Evolutionary conservation across 1,284 basidiomycete species (phyloP).

Genomic region (Puccinia horiana): DNA sequence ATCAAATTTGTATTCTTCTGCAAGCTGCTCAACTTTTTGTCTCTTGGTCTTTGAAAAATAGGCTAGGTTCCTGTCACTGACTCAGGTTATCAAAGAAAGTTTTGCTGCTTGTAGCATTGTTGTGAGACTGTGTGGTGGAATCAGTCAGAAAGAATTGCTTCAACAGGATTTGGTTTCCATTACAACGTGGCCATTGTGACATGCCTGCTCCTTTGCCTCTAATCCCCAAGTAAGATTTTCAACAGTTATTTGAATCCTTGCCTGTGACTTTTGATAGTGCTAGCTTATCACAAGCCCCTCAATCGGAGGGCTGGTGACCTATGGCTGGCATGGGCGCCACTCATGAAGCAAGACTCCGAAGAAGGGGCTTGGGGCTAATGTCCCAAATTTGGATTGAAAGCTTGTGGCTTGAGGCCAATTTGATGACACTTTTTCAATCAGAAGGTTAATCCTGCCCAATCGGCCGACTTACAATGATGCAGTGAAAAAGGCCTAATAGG

Average conservation of each 20-base stretch:
- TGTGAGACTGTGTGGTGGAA: constrained; percentile 1
- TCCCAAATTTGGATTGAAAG: too few species aligned
- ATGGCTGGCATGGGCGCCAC: too few species aligned
- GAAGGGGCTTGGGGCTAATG: too few species aligned
- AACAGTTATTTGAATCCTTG: background rate
- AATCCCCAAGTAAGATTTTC: background rate
- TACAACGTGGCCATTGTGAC: background rate
- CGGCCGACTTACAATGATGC: too few species aligned
- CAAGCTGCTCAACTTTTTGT: background rate
- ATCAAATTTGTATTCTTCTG: background rate
- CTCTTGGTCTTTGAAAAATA: background rate
- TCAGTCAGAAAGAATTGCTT: background rate
- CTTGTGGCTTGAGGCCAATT: too few species aligned
- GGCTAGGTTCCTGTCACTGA: background rate
- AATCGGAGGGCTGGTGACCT: too few species aligned
- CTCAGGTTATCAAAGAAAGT: background rate
- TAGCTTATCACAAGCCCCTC: too few species aligned
- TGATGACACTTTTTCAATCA: too few species aligned
- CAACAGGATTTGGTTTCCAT: background rate
- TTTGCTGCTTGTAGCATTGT: constrained; percentile 6
- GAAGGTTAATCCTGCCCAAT: too few species aligned
- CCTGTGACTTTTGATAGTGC: background rate
- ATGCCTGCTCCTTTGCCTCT: background rate
- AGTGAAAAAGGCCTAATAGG: too few species aligned
- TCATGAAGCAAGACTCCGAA: too few species aligned